These are phyloP conservation scores for Xylaria scruposa DNA, from an alignment of 495 filamentous ascomycete species.

Conservation along the genomic window DNA sequence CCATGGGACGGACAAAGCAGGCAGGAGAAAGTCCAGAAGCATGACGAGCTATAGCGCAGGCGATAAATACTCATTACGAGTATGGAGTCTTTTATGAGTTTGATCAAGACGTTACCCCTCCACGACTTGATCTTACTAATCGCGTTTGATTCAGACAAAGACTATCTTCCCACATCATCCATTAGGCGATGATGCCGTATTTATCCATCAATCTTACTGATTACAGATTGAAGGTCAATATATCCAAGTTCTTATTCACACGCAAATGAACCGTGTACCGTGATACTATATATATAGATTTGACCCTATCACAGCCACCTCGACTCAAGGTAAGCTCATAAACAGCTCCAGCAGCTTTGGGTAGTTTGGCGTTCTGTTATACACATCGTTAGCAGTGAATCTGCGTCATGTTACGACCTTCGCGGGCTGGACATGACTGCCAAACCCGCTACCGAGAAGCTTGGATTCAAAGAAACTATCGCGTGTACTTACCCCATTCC, in stretches of 20 bases:
- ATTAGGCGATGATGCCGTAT: background rate
- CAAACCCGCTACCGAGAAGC: background rate
- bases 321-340: slow-evolving; percentile 40
- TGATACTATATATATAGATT: background rate
- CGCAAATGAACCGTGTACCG: background rate
- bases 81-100: too few species aligned
- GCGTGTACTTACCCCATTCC: slow-evolving; percentile 56
- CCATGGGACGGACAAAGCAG: slow-evolving; percentile 43
- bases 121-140: background rate
- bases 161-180: background rate
- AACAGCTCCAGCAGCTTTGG: slow-evolving; percentile 46
- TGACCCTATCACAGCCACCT: background rate
- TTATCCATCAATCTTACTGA: background rate
- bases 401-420: background rate
- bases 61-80: background rate
- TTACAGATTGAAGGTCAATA: background rate
- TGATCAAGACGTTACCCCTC: background rate
- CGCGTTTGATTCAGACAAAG: background rate
- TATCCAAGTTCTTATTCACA: background rate
- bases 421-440: background rate
- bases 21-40: slow-evolving; percentile 22
- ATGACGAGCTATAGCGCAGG: slow-evolving; percentile 45
- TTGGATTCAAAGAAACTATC: background rate
- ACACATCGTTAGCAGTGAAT: slow-evolving; percentile 25
- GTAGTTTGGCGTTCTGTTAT: slow-evolving; percentile 40